Base-by-base conservation (phyloP, 352 stramenopile species). In the Phytophthora colocasiae region DNA sequence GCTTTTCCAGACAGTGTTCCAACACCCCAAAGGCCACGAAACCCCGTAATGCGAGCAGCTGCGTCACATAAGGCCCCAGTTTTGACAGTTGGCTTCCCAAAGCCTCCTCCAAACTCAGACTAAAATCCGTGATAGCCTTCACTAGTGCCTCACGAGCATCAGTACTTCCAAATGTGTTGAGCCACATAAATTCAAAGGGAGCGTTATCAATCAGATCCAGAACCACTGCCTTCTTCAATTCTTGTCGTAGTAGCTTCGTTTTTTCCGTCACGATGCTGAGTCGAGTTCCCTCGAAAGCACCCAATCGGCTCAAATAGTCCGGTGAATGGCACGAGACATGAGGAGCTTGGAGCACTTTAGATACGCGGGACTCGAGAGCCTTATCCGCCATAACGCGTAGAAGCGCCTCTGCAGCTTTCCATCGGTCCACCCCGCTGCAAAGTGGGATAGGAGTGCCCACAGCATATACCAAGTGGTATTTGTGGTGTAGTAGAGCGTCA, bases 401-500 rank as follows among this genome's bases (percentile, higher is more conserved):
- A 4, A 91, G 40, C 2, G 71, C 64, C 59, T 97, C 73, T 7
- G 83, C 79, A n/a, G 62, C 77, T 7, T 76, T 68, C 76, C 82
- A 94, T 36, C 90, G 73, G 26, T 81, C 57, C 10, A 73, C 48
- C 0, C 85, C 85, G 38, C 59, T 71, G 24, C 77, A 77, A 6
- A 97, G 81, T 4, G 56, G 55, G 7, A 69, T 63, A 4, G 81
- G 65, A 1, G 40, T 62, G 0, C 91, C 91, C 5, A 95, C 78
- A 1, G 90, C 87, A 59, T 98, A 97, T 34, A 98, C 78, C 11
- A 97, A 81, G 43, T 97, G 90, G 53, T 95, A 97, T 10, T 82
- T 82, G 71, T 97, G 84, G 22, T 92, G 81, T 0, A 98, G 77
- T 10, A 97, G 51, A 7, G 93, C 92, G 68, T 97, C 90, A 40